These are phyloP conservation scores for Oxyria digyna DNA, from an alignment of 148 eudicot genomes.

Conservation along the genomic window DNA sequence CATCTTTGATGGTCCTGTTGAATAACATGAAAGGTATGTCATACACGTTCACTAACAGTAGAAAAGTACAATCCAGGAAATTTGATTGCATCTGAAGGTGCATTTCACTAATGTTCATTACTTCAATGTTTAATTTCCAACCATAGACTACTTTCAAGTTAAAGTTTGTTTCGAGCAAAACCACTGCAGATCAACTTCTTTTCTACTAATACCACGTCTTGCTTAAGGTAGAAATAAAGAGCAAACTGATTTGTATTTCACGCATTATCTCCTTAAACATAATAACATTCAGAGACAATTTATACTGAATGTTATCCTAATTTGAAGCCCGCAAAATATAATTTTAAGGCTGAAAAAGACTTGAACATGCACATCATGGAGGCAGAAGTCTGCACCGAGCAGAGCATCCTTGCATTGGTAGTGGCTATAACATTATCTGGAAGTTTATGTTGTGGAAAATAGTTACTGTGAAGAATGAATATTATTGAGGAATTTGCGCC, in stretches of 20 bases:
- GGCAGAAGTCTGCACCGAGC: constrained; percentile 84
- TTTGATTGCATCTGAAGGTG: neutral
- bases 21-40: neutral
- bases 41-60: neutral
- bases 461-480: constrained; percentile 43
- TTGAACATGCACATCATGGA: constrained; percentile 98
- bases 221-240: neutral
- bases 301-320: neutral
- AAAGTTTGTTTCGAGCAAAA: neutral
- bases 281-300: neutral
- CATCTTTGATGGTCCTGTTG: constrained; percentile 24
- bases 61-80: neutral
- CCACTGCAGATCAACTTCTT: too few relatives aligned
- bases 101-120: neutral
- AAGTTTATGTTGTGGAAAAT: constrained; percentile 75
- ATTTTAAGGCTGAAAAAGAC: constrained; percentile 26
- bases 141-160: neutral
- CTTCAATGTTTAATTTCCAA: neutral
- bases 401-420: constrained; percentile 81
- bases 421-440: constrained; percentile 84
- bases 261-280: neutral
- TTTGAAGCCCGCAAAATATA: too few relatives aligned
- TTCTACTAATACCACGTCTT: too few relatives aligned
- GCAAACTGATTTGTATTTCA: neutral
- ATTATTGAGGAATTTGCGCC: too few relatives aligned